Evolutionary conservation across 345 rosid genomes (phyloP), one percentile per base, ranked within the genome.

Genomic region (Eucalyptus guilfoylei): DNA sequence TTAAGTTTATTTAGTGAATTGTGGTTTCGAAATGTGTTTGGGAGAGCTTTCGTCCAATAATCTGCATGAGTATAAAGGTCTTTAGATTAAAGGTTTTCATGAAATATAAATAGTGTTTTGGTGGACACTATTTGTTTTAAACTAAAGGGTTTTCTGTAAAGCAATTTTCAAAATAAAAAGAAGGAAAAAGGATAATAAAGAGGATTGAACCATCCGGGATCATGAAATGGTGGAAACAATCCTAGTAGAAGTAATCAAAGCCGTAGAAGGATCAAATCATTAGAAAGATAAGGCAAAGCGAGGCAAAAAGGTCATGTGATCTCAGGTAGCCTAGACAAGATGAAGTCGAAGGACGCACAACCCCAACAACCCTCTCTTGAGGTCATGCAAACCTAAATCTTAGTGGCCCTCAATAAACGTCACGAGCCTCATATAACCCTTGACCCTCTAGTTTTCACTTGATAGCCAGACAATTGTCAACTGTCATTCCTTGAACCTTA

Each of bases 341-440:
- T 3, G 15, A 28, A 28, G 67, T 12, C 7, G 15, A 60, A 15
- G n/a, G 58, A 19, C 14, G 14, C 49, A 48, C 49, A 48, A 12
- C 58, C 26, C 10, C 9, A 23, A 54, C 26, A 28, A 11, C 64
- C 64, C 64, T 58, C 14, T 1, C 64, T 28, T 6, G 30, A 58
- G 64, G 64, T 58, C 28, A 26, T 24, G 13, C 62, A 5, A 30
- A 62, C 69, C 69, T 12, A 62, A 34, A 30, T 62, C 34, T 62
- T 4, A 32, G 17, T 4, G 72, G 30, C 17, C 80, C 80, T 32
- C 11, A 13, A 37, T 19, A 67, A 67, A 67, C 1, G 4, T 15
- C 23, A 8, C 2, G 3, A 67, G 80, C 2, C 23, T 67, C 6
- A 1, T 1, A 6, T 15, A 23, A 67, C 6, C 40, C 40, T 1